Evolutionary conservation across 176 grass and related monocot genomes (phyloP), one percentile per base, ranked within the genome.

Genomic region (Triticum monococcum): DNA sequence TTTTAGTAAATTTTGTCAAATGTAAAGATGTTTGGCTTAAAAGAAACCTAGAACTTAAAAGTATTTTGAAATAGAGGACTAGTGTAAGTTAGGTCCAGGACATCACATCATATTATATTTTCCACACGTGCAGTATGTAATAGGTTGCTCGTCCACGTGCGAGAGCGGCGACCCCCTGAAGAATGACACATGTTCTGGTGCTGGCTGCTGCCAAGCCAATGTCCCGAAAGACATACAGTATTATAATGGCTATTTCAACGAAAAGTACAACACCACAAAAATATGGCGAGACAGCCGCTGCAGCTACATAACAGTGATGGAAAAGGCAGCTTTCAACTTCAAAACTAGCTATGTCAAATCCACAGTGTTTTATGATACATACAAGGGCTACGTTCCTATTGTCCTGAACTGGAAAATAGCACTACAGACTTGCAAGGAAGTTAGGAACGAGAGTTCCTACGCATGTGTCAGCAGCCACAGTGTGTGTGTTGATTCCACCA

Each of bases 151-250:
- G 3, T 4, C 68, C 0, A 71, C 20, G 11, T 71, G 68, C 9
- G 2, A 36, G 1, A n/a, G n/a, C n/a, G 4, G 11, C 20, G 2
- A 2, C 3, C 8, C 79, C 17, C 7, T 54, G 5, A 61, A 2
- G 45, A 59, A 88, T 2, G 56, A n/a, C 7, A 69, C 14, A 9
- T 91, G 89, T 73, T 91, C 85, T 30, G 89, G 89, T 4, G 64
- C 78, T 3, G 89, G 89, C 1, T 91, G 86, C 61, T 88, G 81
- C 43, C 31, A 81, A 25, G 79, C 9, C 8, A 18, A 64, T 65
- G 31, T 88, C 7, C 85, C 81, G 0, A n/a, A 68, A 41, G 32
- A 12, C 23, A 20, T 35, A 13, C 26, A 1, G 1, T 24, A 6
- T 45, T 43, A 72, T 24, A 0, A 8, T 0, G 37, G 22, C 2